Base-by-base conservation (phyloP, 2,329 filamentous ascomycete genomes). In the Gremmenia infestans region DNA sequence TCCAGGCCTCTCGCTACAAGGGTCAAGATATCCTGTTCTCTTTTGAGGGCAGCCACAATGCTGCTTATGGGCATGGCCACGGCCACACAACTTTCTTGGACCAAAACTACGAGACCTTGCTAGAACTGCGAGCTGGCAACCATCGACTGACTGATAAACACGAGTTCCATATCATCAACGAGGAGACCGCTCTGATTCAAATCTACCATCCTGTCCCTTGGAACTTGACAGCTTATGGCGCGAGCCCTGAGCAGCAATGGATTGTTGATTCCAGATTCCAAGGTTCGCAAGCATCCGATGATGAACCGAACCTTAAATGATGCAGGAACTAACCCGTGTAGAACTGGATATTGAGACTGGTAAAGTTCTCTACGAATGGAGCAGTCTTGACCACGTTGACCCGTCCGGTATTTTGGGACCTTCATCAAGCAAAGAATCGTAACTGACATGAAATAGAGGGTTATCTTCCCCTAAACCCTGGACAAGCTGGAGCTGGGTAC, bases 281-380 rank as follows among this genome's bases (percentile, higher is more conserved):
- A 68, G 78, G 78, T 79, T 61, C 5, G 66, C n/a, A 43, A 5
- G 1, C 53, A 57, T 62, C 65, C n/a, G n/a, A n/a, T n/a, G n/a
- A n/a, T n/a, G n/a, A n/a, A n/a, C n/a, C n/a, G n/a, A n/a, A n/a
- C n/a, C n/a, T n/a, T 3, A 14, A 2, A 11, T 5, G n/a, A 12
- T 11, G 5, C 25, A 23, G n/a, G n/a, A 28, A 9, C 2, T 49
- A 49, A 49, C n/a, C 3, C 28, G 4, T 5, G 5, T 35, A 63
- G 65, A 67, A 51, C 51, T 67, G 17, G 60, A 66, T 23, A 60
- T 67, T 43, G 72, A 77, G 23, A 82, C 78, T 2, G 80, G 80
- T 2, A 71, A 76, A 42, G 67, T 85, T 3, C 58, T 83, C 11
- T 85, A 84, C 59, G 81, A 85, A 61, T 85, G 81, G 82, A 74